Evolutionary conservation across 805 yeast genomes (phyloP).

Genomic region (Candida vaughaniae): DNA sequence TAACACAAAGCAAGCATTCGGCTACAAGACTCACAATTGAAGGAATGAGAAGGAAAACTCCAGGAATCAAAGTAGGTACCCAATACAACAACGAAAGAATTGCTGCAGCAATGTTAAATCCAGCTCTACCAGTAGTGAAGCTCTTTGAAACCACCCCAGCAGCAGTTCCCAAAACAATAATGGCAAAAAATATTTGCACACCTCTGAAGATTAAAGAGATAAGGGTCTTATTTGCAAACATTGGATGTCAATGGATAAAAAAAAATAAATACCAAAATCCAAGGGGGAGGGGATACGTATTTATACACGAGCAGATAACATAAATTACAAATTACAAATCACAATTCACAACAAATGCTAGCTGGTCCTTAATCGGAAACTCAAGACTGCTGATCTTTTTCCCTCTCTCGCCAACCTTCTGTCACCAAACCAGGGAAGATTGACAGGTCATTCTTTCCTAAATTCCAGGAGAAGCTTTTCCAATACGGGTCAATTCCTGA

Average conservation of each 20-base stretch:
- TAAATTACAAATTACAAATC: too few species aligned
- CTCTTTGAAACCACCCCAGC: conserved; percentile 12
- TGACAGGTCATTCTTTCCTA: too few species aligned
- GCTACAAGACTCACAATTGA: conserved; percentile 11
- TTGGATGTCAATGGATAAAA: not conserved
- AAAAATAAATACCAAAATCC: too few species aligned
- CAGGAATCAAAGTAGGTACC: conserved; percentile 10
- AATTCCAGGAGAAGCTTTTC: too few species aligned
- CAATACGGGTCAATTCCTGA: too few species aligned
- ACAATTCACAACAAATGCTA: too few species aligned
- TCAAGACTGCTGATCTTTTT: too few species aligned
- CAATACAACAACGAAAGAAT: conserved; percentile 13
- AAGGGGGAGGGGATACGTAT: too few species aligned
- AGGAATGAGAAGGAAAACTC: conserved; percentile 11
- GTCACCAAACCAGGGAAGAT: too few species aligned
- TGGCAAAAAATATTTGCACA: conserved; percentile 16
- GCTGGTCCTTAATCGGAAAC: too few species aligned
- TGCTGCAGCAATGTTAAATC: conserved; percentile 13
- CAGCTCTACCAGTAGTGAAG: conserved; percentile 10
- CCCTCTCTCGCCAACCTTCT: too few species aligned
- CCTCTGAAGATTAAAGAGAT: conserved; percentile 5
- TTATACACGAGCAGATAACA: too few species aligned
- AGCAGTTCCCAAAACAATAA: conserved; percentile 16
- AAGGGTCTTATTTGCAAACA: not conserved
- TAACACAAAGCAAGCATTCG: conserved; percentile 18